These are phyloP conservation scores for Volvox africanus DNA, from an alignment of 139 green algal genomes.

Conservation along the genomic window DNA sequence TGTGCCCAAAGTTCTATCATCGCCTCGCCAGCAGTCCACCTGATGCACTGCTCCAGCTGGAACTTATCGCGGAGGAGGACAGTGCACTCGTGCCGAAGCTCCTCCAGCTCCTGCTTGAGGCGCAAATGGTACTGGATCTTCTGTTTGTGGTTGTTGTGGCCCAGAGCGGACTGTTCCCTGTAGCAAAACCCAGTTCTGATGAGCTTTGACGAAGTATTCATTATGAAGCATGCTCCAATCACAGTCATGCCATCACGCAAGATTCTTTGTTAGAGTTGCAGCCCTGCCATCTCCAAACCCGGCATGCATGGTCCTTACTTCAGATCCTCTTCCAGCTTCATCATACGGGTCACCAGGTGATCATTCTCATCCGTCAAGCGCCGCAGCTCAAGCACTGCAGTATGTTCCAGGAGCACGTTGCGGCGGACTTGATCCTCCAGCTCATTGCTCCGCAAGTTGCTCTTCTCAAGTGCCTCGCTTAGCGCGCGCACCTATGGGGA, in stretches of 20 bases:
- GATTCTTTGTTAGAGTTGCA: no score
- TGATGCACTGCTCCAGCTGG: slow-evolving; percentile 74
- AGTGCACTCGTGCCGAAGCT: slow-evolving; percentile 74
- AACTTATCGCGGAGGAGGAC: slow-evolving; percentile 74
- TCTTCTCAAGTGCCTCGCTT: slow-evolving; percentile 37
- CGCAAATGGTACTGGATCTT: slow-evolving; percentile 78
- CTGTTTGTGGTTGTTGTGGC: slow-evolving; percentile 71
- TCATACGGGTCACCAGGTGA: slow-evolving; percentile 54
- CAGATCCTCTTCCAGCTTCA: slow-evolving; percentile 63
- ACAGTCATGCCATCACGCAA: no score
- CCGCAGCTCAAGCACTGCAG: slow-evolving; percentile 56
- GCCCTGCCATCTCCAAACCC: no score
- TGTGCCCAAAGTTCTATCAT: no score
- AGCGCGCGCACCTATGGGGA: slow-evolving; percentile 19
- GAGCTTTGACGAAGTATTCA: no score
- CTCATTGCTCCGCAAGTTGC: background rate
- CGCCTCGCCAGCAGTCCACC: slow-evolving; percentile 37
- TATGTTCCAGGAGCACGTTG: slow-evolving; percentile 36
- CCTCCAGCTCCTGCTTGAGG: slow-evolving; percentile 76
- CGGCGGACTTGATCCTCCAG: slow-evolving; percentile 28
- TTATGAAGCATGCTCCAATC: no score
- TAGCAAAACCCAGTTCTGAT: background rate
- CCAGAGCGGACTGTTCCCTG: slow-evolving; percentile 56
- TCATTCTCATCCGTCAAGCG: slow-evolving; percentile 69
- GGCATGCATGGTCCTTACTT: slow-evolving; percentile 40